These are phyloP conservation scores for Salicornia ramosissima DNA, from an alignment of 148 eudicot species.

Conservation along the genomic window DNA sequence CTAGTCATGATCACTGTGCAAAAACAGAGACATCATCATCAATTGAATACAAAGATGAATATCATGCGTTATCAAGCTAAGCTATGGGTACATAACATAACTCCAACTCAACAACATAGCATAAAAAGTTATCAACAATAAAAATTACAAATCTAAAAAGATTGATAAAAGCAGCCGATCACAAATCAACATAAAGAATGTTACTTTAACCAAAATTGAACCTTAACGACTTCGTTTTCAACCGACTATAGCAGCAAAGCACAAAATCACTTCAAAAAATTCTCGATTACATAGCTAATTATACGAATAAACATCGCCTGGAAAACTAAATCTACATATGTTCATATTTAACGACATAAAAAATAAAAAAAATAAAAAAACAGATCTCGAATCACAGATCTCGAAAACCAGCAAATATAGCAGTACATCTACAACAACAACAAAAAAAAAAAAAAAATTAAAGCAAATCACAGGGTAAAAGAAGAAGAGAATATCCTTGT, in stretches of 20 bases:
- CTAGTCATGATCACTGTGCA: too few species aligned
- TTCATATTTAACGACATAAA: not conserved
- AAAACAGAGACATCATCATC: too few species aligned
- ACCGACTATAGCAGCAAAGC: not conserved
- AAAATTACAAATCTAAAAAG: not conserved
- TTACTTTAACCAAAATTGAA: not conserved
- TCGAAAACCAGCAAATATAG: not conserved
- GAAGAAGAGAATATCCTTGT: not conserved
- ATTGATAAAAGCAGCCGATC: not conserved
- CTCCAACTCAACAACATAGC: not conserved
- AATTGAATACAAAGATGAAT: not conserved
- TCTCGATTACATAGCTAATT: not conserved
- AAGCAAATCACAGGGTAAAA: slow-evolving; percentile 19
- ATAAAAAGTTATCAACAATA: not conserved
- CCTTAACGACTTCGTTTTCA: not conserved
- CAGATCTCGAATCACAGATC: slow-evolving; percentile 4
- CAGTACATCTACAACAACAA: not conserved
- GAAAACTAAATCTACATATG: not conserved
- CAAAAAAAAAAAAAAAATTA: too few species aligned
- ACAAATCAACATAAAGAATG: not conserved
- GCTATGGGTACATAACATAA: not conserved
- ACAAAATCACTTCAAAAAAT: not conserved
- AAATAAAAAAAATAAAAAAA: not conserved
- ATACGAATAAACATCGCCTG: not conserved
- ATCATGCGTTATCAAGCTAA: not conserved